Base-by-base conservation (phyloP, 2,329 filamentous ascomycete genomes). In the Xylaria sp. region DNA sequence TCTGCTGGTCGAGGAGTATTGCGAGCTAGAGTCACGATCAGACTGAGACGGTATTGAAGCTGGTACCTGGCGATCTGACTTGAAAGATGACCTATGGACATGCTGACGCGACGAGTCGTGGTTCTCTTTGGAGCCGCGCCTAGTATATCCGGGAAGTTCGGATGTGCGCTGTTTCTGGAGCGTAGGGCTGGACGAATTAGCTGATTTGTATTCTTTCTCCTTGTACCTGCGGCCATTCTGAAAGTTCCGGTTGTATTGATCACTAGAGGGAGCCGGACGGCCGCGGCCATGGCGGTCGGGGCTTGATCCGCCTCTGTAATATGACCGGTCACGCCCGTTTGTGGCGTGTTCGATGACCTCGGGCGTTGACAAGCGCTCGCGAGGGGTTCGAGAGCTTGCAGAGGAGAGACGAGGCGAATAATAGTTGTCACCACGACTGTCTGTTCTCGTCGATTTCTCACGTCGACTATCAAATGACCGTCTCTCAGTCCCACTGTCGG, bases 341-440 rank as follows among this genome's bases (percentile, higher is more conserved):
- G 71, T 73, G 23, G 69, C 60, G 41, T 74, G 67, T 54, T 73
- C 71, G 40, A 80, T 73, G 4, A 78, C 69, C 63, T 84, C 81
- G 25, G 82, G 81, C 7, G 83, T 82, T 17, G 83, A 73, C 51
- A 79, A 76, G 27, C 74, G 78, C 29, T 79, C 80, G 25, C 70
- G 73, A 40, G 61, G 64, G 31, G 64, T 41, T 11, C 69, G 68
- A 29, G 70, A 68, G 54, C 67, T 68, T 33, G 62, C 61, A 19
- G 70, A 68, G 27, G 66, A 62, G 17, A 58, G 49, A 10, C 70
- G 69, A 19, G 72, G 69, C 13, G 71, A 72, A 37, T 75, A 75
- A 40, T 75, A 75, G 64, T 78, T 76, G 47, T 79, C 77, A 61
- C 37, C 64, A 64, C 53, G 62, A 23, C 60, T 60, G 10, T 71